Conservation (phyloP, 805 yeast genomes). For the Metschnikowia henanensis region DNA sequence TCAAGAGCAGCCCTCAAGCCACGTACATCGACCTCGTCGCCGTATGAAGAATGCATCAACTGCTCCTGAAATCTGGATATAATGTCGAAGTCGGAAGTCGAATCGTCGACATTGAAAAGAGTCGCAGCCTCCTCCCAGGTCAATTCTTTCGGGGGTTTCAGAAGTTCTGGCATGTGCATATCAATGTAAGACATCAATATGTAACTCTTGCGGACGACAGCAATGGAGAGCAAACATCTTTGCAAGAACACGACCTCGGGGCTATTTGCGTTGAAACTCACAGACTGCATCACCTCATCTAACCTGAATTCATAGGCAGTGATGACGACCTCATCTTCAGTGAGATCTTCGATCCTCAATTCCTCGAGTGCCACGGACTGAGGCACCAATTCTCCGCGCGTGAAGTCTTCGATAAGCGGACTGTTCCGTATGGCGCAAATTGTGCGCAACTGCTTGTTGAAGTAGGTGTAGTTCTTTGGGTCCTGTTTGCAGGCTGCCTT, state of each 20-base stretch:
- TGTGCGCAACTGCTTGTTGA: slow-evolving; percentile 28
- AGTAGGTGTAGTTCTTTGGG: slow-evolving; percentile 38
- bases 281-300: slow-evolving; percentile 46
- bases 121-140: slow-evolving; percentile 42
- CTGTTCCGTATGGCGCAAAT: slow-evolving; percentile 30
- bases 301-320: slow-evolving; percentile 71
- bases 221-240: slow-evolving; percentile 63
- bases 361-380: slow-evolving; percentile 33
- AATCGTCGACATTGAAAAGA: slow-evolving; percentile 47
- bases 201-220: slow-evolving; percentile 55
- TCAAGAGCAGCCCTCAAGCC: slow-evolving; percentile 58
- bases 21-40: slow-evolving; percentile 47
- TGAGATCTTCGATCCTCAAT: slow-evolving; percentile 40
- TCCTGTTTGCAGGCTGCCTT: slow-evolving; percentile 29
- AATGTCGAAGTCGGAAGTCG: slow-evolving; percentile 57
- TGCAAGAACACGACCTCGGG: slow-evolving; percentile 42
- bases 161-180: slow-evolving; percentile 35
- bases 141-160: slow-evolving; percentile 20
- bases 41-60: slow-evolving; percentile 13
- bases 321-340: slow-evolving; percentile 62
- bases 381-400: slow-evolving; percentile 36
- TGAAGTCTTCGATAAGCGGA: slow-evolving; percentile 19
- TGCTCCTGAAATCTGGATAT: slow-evolving; percentile 51
- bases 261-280: slow-evolving; percentile 30
- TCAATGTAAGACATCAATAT: slow-evolving; percentile 56